phyloP scores from a whole-genome alignment of 306 rosid genomes.

The Glycyrrhiza uralensis region DNA sequence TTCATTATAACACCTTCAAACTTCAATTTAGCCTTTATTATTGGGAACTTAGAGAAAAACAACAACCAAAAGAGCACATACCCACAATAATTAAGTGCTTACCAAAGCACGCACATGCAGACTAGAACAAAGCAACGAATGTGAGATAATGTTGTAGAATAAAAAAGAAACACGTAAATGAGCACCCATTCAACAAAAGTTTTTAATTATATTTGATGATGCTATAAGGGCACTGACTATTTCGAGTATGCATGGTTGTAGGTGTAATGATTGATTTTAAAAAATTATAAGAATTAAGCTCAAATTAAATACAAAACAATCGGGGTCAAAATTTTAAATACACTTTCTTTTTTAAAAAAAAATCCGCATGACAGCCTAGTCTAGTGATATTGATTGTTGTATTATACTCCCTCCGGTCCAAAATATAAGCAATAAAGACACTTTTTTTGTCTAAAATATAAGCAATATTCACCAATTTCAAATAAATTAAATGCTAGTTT shows the following conservation, averaged over 20 bases:
- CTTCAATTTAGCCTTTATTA: neutral
- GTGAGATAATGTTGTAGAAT: neutral
- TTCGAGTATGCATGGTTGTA: neutral
- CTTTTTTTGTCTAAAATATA: too few species aligned
- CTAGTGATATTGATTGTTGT: conserved; percentile 2
- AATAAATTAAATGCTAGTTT: too few species aligned
- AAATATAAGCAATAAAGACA: too few species aligned
- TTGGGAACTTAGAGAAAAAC: neutral
- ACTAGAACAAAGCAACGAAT: neutral
- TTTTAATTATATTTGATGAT: neutral
- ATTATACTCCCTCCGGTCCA: too few species aligned
- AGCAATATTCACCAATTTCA: too few species aligned
- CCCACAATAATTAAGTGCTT: neutral
- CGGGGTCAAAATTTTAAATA: neutral
- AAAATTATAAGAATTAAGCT: neutral
- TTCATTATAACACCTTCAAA: neutral
- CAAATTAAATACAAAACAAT: neutral
- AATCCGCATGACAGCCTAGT: conserved; percentile 27
- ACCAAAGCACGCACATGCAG: neutral
- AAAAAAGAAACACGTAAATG: neutral
- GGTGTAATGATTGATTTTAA: neutral
- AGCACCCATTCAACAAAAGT: neutral
- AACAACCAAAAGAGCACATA: neutral
- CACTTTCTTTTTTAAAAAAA: neutral
- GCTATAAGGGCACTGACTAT: neutral